Conservation (phyloP, 2,329 filamentous ascomycete species). For the Zymoseptoria brevis region DNA sequence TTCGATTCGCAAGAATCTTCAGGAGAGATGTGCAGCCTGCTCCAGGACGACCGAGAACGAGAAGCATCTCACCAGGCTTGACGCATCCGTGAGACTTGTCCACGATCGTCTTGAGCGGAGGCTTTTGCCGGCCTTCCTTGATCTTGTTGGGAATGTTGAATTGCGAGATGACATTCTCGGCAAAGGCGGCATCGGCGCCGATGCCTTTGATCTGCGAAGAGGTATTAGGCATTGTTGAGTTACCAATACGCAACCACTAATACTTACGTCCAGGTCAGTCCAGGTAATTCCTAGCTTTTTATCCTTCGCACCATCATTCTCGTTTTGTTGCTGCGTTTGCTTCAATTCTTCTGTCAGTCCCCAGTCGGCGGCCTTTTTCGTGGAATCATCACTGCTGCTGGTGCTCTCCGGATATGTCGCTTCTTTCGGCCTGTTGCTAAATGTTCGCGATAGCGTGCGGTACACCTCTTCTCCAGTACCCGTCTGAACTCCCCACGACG, state of each 20-base stretch:
- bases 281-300: conserved; percentile 57
- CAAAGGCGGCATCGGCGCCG: conserved; percentile 54
- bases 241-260: neutral
- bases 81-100: conserved; percentile 55
- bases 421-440: conserved; percentile 7
- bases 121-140: conserved; percentile 36
- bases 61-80: conserved; percentile 45
- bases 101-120: conserved; percentile 56
- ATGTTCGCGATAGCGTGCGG: conserved; percentile 11
- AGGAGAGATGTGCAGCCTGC: conserved; percentile 58
- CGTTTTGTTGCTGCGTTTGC: conserved; percentile 36
- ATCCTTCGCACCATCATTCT: conserved; percentile 40
- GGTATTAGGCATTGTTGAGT: neutral
- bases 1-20: conserved; percentile 58
- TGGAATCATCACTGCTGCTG: conserved; percentile 12
- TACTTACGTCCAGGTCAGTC: conserved; percentile 48
- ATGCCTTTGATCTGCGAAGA: conserved; percentile 45
- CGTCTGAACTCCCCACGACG: conserved; percentile 11
- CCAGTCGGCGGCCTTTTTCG: conserved; percentile 40
- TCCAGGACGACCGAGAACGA: conserved; percentile 22
- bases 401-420: conserved; percentile 1
- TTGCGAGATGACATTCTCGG: conserved; percentile 50
- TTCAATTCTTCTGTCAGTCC: conserved; percentile 43
- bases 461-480: conserved; percentile 15
- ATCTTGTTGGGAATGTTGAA: conserved; percentile 42